Conservation (phyloP, 176 grass and related monocot species). For the Rhynchospora pubera region DNA sequence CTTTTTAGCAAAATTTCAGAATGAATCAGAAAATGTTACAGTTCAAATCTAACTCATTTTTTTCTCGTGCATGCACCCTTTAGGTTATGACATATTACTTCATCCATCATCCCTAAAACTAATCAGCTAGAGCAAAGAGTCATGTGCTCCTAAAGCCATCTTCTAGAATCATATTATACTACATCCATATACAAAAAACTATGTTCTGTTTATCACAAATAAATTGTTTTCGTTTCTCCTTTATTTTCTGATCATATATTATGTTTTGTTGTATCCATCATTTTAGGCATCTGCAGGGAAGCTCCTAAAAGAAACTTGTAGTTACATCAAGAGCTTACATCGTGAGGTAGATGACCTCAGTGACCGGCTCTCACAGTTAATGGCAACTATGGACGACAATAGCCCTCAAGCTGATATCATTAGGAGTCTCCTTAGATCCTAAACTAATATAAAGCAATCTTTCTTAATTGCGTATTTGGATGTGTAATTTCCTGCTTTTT, state of each 20-base stretch:
- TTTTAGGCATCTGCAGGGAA: conserved; percentile 69
- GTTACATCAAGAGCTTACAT: conserved; percentile 85
- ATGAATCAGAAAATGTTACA: not conserved
- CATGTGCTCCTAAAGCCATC: not conserved
- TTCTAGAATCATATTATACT: not conserved
- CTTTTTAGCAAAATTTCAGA: not conserved
- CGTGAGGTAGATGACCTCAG: conserved; percentile 77
- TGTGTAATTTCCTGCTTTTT: not conserved
- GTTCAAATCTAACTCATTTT: not conserved
- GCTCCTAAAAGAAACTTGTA: conserved; percentile 92
- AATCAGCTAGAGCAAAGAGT: not conserved
- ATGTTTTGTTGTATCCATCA: not conserved
- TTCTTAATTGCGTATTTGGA: not conserved
- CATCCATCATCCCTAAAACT: not conserved
- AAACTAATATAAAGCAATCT: not conserved
- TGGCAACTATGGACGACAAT: conserved; percentile 58
- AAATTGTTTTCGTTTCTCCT: not conserved
- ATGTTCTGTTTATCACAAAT: not conserved
- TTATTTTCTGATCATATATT: not conserved
- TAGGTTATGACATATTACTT: not conserved
- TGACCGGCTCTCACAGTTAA: conserved; percentile 59
- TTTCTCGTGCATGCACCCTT: not conserved
- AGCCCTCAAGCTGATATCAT: conserved; percentile 86
- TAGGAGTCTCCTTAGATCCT: conserved; percentile 53
- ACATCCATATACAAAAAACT: not conserved